Conservation (phyloP, 1,284 basidiomycete species). For the Rhodotorula sp. region DNA sequence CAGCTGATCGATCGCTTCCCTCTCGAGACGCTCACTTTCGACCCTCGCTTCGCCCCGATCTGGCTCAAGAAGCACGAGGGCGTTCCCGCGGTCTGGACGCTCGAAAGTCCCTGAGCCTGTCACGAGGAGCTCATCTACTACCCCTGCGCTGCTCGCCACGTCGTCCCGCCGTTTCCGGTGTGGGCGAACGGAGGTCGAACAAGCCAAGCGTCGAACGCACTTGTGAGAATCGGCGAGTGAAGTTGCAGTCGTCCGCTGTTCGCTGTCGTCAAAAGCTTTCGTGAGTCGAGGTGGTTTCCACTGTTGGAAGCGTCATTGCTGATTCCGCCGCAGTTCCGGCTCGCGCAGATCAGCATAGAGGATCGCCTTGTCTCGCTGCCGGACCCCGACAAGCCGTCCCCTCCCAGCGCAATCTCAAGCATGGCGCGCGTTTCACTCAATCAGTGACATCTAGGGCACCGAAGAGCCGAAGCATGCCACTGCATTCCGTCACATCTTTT, state of each 20-base stretch:
- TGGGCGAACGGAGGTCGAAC: too few species aligned
- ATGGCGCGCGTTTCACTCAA: conserved; percentile 42
- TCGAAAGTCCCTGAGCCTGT: not conserved
- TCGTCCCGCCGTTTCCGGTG: too few species aligned
- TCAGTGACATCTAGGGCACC: conserved; percentile 90
- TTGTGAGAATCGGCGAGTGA: too few species aligned
- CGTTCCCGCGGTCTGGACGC: not conserved
- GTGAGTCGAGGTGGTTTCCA: too few species aligned
- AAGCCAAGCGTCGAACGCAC: too few species aligned
- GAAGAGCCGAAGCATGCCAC: conserved; percentile 90
- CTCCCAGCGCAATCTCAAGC: conserved; percentile 74
- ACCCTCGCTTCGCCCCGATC: conserved; percentile 28
- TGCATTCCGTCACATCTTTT: too few species aligned
- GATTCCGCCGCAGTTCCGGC: too few species aligned
- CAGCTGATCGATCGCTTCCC: conserved; percentile 39
- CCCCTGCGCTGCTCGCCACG: too few species aligned
- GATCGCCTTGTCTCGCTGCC: conserved; percentile 91
- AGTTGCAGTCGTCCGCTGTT: too few species aligned
- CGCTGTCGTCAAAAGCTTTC: too few species aligned
- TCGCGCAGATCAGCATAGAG: not conserved
- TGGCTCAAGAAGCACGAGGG: conserved; percentile 20
- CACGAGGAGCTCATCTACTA: not conserved
- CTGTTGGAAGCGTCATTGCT: too few species aligned
- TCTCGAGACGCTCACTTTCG: conserved; percentile 29
- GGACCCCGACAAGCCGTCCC: conserved; percentile 53